Base-by-base conservation (phyloP, 2,329 filamentous ascomycete genomes). In the Sporothrix schenckii region DNA sequence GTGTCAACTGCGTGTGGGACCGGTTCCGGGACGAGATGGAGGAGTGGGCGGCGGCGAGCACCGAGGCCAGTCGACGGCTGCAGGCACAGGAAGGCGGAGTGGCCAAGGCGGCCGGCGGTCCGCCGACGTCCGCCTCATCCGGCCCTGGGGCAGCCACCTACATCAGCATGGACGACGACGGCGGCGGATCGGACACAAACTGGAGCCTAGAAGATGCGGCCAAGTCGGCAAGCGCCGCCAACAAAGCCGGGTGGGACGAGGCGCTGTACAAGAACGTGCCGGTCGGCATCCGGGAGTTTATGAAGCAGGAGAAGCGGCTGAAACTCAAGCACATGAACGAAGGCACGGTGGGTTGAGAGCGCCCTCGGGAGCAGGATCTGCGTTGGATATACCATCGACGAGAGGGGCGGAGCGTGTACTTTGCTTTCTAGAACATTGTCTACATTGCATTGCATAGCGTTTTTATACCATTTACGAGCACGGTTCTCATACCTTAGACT, bases 1-100 rank as follows among this genome's bases (percentile, higher is more conserved):
- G 95, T 78, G 94, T 97, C 65, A 94, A 98, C 79, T 99, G 95
- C 79, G 95, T 98, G 2, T 98, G 94, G 94, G 94, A 97, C 76
- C 84, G 88, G 68, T 98, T 90, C 80, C 87, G 94, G 10, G 94
- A 99, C 74, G 95, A 98, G 68, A 85, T 98, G 80, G 94, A 98
- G 79, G 91, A 92, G 71, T 98, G 93, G 92, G 91, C 89, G 4
- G 82, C 83, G 16, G 86, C 88, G 71, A 87, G 86, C 49, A 81
- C 83, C 4, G 86, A 90, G 76, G 93, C 92, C 0, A 86, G 89
- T 75, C 77, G 77, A 49, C 84, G 85, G 58, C 75, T 89, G 71
- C 77, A 78, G 49, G 79, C 79, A 16, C 76, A 81, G 72, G 79
- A 81, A 58, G 74, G 74, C 4, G 77, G 75, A 0, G 71, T 71